phyloP scores from a whole-genome alignment of 2,329 filamentous ascomycete species.

The Penicillium sp. region DNA sequence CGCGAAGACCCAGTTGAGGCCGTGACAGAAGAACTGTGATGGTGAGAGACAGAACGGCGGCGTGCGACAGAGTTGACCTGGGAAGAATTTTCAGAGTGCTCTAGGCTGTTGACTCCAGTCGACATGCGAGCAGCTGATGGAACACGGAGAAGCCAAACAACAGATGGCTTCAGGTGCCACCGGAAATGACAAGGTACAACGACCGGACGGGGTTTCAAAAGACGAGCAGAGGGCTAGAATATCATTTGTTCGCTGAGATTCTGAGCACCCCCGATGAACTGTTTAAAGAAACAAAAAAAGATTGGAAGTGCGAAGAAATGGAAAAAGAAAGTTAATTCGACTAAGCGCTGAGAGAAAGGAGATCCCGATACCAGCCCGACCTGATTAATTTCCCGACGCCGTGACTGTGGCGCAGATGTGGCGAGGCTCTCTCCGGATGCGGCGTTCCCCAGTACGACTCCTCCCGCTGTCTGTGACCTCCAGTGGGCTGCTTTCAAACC shows the following conservation, averaged over 20 bases:
- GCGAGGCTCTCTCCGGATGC: slow-evolving; percentile 15
- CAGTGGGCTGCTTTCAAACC: too few relatives aligned
- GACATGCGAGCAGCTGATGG: slow-evolving; percentile 45
- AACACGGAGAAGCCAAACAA: slow-evolving; percentile 13
- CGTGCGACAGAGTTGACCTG: slow-evolving; percentile 46
- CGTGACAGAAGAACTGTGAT: slow-evolving; percentile 38
- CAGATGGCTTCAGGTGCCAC: slow-evolving; percentile 17
- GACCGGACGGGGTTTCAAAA: slow-evolving; percentile 16
- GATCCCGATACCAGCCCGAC: neutral
- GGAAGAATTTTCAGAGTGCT: slow-evolving; percentile 48
- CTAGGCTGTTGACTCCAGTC: slow-evolving; percentile 48
- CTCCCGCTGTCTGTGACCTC: too few relatives aligned
- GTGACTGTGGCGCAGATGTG: slow-evolving; percentile 21
- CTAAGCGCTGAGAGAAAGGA: slow-evolving; percentile 18
- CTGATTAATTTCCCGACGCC: slow-evolving; percentile 9
- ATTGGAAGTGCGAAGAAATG: slow-evolving; percentile 7
- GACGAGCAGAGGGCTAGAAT: too few relatives aligned
- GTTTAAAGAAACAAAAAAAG: neutral
- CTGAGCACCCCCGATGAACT: too few relatives aligned
- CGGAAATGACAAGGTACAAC: slow-evolving; percentile 19
- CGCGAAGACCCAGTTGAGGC: slow-evolving; percentile 45
- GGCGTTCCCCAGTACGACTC: slow-evolving; percentile 5
- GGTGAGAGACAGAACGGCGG: slow-evolving; percentile 50
- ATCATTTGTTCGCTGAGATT: too few relatives aligned
- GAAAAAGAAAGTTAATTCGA: slow-evolving; percentile 6